Conservation (phyloP, 495 filamentous ascomycete genomes). For the Trichoderma reesei region DNA sequence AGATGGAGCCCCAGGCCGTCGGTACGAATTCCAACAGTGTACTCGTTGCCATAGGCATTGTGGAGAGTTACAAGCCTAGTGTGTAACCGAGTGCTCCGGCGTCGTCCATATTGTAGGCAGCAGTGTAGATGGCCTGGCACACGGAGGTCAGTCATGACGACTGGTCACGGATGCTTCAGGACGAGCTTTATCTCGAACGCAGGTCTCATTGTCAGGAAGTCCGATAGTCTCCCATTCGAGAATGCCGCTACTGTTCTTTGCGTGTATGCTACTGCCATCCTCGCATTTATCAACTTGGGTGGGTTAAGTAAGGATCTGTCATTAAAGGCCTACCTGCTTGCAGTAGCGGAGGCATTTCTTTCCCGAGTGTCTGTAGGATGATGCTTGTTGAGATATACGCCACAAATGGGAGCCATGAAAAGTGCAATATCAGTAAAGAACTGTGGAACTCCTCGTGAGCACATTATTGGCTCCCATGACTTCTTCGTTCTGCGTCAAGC, state of each 20-base stretch:
- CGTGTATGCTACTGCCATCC: slow-evolving; percentile 44
- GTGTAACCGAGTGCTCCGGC: slow-evolving; percentile 28
- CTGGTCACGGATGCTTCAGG: slow-evolving; percentile 22
- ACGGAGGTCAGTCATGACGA: slow-evolving; percentile 40
- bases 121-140: slow-evolving; percentile 29
- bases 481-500: slow-evolving; percentile 28
- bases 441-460: slow-evolving; percentile 38
- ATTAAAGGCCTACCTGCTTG: slow-evolving; percentile 50
- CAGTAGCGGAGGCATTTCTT: slow-evolving; percentile 48
- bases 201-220: slow-evolving; percentile 29
- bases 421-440: slow-evolving; percentile 31
- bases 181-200: slow-evolving; percentile 14
- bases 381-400: slow-evolving; percentile 43
- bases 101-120: slow-evolving; percentile 44
- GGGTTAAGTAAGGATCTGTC: slow-evolving; percentile 37
- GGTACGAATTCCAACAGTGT: slow-evolving; percentile 41
- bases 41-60: slow-evolving; percentile 40
- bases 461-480: slow-evolving; percentile 42
- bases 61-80: slow-evolving; percentile 33
- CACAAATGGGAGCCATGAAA: slow-evolving; percentile 40
- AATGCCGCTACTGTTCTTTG: slow-evolving; percentile 43
- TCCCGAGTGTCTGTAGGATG: slow-evolving; percentile 42
- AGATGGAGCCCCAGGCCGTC: slow-evolving; percentile 31
- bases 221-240: slow-evolving; percentile 37
- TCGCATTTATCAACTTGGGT: slow-evolving; percentile 32